Evolutionary conservation across 1,284 basidiomycete species (phyloP), one percentile per base, ranked within the genome.

Genomic region (Apiotrichum laibachii): DNA sequence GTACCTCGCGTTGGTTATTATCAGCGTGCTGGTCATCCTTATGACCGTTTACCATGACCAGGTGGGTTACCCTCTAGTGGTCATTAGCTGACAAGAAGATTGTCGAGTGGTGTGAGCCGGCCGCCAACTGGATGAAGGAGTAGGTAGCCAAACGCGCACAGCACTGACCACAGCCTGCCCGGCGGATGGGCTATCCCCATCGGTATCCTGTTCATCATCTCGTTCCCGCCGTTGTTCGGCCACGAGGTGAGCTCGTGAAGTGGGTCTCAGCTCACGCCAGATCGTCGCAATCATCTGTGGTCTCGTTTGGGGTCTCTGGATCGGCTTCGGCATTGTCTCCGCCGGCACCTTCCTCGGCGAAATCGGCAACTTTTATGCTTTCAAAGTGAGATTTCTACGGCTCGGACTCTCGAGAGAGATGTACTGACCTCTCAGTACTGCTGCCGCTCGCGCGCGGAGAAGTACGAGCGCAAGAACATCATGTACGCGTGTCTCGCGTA

Each of bases 101-200:
- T 60, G 84, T 90, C 26, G 66, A 81, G 15, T 85, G 82, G 81
- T 76, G 90, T 51, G 84, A 81, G 19, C 87, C 88, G 1, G 82
- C 82, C 5, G 85, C 86, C 2, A 79, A 81, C 33, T 85, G 85
- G 82, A 79, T 90, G 71, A 83, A 86, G 62, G 70, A 76, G 85
- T 87, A 63, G 59, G 84, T 75, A 9, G 26, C n/a, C 18, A 34
- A 10, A 18, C 40, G 26, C 19, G 5, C 33, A 16, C 34, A n/a
- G n/a, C 22, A 15, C 50, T 44, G 18, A 53, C 35, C 56, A 15
- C 43, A 79, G 80, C 37, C 62, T 82, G 19, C 72, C 77, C 12
- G 80, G 71, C 44, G 91, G 92, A 19, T 94, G 86, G 86, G 75
- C 88, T 18, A 90, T 95, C 46, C 91, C 92, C 1, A 90, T 93